Percentiles rank a stretch among this genome's conserved stretches.
These are phyloP conservation scores for Lactarius sanguifluus DNA, from an alignment of 768 basidiomycete genomes.

Conservation along the genomic window DNA sequence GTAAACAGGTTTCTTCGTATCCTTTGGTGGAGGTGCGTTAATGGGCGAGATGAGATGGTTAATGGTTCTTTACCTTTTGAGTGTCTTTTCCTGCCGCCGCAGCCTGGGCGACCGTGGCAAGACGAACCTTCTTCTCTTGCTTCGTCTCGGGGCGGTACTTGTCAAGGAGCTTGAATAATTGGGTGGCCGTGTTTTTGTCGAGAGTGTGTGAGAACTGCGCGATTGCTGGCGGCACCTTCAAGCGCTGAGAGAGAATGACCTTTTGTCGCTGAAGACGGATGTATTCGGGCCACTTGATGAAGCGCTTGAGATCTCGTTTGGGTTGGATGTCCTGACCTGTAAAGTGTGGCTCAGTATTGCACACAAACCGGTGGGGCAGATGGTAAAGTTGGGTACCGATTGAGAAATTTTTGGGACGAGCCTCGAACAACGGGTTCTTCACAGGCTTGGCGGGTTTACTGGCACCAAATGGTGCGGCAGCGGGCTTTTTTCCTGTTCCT, in stretches of 20 bases:
- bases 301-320: conserved; percentile 87
- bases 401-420: conserved; percentile 88
- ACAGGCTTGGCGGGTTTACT: conserved; percentile 70
- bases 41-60: background rate
- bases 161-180: conserved; percentile 97
- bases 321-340: conserved; percentile 92
- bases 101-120: conserved; percentile 72
- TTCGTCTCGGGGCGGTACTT: conserved; percentile 94
- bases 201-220: conserved; percentile 92
- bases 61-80: conserved; percentile 43
- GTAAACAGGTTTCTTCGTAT: conserved; percentile 92
- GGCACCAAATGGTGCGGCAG: conserved; percentile 79
- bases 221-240: conserved; percentile 98
- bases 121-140: conserved; percentile 96
- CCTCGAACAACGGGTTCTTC: conserved; percentile 97
- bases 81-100: conserved; percentile 78
- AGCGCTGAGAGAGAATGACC: conserved; percentile 94
- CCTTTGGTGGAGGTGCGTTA: conserved; percentile 41
- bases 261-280: conserved; percentile 97
- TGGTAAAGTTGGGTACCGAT: conserved; percentile 60
- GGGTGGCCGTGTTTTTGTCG: conserved; percentile 99
- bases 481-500: conserved; percentile 80
- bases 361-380: background rate
- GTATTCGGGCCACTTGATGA: conserved; percentile 99
- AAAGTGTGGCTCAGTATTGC: background rate